These are phyloP conservation scores for Magnolia kwangsiensis DNA, from an alignment of 164 flowering plant species.

Conservation along the genomic window DNA sequence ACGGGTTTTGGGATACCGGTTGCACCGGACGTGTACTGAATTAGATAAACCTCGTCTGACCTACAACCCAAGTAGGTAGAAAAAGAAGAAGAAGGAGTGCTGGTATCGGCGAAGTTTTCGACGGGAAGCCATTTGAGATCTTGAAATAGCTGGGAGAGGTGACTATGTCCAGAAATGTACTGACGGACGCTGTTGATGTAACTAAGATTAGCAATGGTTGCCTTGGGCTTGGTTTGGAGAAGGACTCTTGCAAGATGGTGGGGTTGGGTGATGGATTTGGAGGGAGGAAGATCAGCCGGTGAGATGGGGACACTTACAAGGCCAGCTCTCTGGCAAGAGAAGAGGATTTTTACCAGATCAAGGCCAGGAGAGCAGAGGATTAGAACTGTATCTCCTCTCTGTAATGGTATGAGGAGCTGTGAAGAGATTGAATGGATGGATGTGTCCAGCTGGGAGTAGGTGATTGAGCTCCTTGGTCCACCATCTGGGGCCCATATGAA, in stretches of 20 bases:
- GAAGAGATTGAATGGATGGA: slow-evolving; percentile 42
- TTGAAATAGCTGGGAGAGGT: slow-evolving; percentile 25
- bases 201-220: slow-evolving; percentile 41
- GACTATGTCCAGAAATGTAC: slow-evolving; percentile 18
- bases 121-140: slow-evolving; percentile 46
- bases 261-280: neutral
- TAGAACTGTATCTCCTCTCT: slow-evolving; percentile 52
- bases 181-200: slow-evolving; percentile 31
- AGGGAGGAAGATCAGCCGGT: slow-evolving; percentile 41
- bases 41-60: slow-evolving; percentile 47
- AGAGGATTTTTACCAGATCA: slow-evolving; percentile 52
- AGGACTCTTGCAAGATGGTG: slow-evolving; percentile 57
- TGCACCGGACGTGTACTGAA: slow-evolving; percentile 76
- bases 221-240: slow-evolving; percentile 59
- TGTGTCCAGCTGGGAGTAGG: slow-evolving; percentile 43
- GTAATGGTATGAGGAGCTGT: slow-evolving; percentile 26
- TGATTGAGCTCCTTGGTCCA: slow-evolving; percentile 23
- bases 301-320: slow-evolving; percentile 45
- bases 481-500: slow-evolving; percentile 60
- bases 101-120: slow-evolving; percentile 22
- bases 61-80: slow-evolving; percentile 41
- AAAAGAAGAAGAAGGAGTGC: neutral
- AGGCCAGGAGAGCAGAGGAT: slow-evolving; percentile 67
- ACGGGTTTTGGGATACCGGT: slow-evolving; percentile 73
- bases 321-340: slow-evolving; percentile 75